A percentile compares a stretch with the other conserved stretches of the same genome.
Evolutionary conservation across 441 rosid genomes (phyloP).

Genomic region (Viola pubescens): DNA sequence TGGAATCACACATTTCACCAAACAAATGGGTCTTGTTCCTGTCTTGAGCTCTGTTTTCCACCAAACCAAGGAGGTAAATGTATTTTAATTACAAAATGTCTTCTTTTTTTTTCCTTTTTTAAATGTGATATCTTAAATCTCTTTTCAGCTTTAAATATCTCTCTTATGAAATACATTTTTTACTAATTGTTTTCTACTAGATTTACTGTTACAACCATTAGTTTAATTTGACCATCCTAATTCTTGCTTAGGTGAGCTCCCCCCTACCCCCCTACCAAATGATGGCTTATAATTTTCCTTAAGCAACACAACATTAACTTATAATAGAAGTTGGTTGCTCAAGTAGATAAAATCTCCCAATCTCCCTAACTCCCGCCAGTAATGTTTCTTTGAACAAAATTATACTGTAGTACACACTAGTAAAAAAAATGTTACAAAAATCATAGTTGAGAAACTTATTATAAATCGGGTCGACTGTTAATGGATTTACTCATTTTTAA

Average conservation of each 20-base stretch:
- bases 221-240: not conserved
- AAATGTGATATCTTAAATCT: too few species aligned
- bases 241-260: not conserved
- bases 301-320: not conserved
- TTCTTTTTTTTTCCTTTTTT: too few species aligned
- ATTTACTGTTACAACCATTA: not conserved
- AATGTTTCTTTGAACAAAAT: too few species aligned
- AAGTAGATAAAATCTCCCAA: not conserved
- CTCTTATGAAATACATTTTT: not conserved
- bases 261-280: not conserved
- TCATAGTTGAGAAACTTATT: too few species aligned
- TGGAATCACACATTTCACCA: constrained; percentile 80
- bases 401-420: too few species aligned
- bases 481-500: too few species aligned
- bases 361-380: too few species aligned
- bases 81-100: not conserved
- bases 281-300: not conserved
- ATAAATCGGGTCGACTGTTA: too few species aligned
- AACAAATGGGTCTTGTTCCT: constrained; percentile 62
- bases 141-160: too few species aligned
- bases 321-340: not conserved
- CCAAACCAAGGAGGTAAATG: constrained; percentile 51
- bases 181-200: not conserved
- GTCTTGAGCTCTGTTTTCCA: constrained; percentile 74
- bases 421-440: too few species aligned